Percentiles rank a stretch among this genome's conserved stretches.
These are phyloP conservation scores for Colletotrichum sp. DNA, from an alignment of 2,329 filamentous ascomycete species.

Conservation along the genomic window DNA sequence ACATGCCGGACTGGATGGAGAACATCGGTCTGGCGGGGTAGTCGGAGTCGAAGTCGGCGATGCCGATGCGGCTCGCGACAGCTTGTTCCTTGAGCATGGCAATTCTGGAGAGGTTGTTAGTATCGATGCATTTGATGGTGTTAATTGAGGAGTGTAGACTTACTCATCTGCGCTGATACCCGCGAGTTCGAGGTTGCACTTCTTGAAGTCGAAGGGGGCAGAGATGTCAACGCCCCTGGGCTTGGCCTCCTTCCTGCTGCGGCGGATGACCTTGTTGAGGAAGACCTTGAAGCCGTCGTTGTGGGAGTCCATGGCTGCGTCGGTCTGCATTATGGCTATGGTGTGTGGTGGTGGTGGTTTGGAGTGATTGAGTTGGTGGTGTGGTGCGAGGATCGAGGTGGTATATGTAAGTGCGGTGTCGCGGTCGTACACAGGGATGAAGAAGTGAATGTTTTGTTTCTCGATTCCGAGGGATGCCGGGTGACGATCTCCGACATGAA, in stretches of 20 bases:
- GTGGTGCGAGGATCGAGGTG: background rate
- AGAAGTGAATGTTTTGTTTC: background rate
- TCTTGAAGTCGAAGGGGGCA: conserved; percentile 63
- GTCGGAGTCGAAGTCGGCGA: conserved; percentile 36
- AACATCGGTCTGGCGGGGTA: conserved; percentile 9
- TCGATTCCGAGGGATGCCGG: background rate
- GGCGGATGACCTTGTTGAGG: conserved; percentile 47
- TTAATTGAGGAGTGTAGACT: conserved; percentile 29
- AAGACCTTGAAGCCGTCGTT: conserved; percentile 49
- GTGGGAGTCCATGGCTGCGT: conserved; percentile 33
- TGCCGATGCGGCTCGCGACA: conserved; percentile 52
- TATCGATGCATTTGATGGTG: background rate
- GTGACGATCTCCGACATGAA: background rate
- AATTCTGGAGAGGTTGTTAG: conserved; percentile 40
- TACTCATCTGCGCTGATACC: conserved; percentile 66
- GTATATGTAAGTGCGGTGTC: background rate
- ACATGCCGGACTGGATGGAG: conserved; percentile 9
- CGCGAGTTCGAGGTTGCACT: conserved; percentile 56
- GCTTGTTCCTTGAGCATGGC: conserved; percentile 57
- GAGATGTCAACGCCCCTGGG: conserved; percentile 52
- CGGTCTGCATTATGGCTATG: conserved; percentile 6
- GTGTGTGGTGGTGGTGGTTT: background rate
- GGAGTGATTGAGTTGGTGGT: no score
- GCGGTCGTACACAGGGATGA: background rate
- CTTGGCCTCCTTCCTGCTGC: conserved; percentile 46